Base-by-base conservation (phyloP, 768 basidiomycete species). In the Hygrocybe coccinea region DNA sequence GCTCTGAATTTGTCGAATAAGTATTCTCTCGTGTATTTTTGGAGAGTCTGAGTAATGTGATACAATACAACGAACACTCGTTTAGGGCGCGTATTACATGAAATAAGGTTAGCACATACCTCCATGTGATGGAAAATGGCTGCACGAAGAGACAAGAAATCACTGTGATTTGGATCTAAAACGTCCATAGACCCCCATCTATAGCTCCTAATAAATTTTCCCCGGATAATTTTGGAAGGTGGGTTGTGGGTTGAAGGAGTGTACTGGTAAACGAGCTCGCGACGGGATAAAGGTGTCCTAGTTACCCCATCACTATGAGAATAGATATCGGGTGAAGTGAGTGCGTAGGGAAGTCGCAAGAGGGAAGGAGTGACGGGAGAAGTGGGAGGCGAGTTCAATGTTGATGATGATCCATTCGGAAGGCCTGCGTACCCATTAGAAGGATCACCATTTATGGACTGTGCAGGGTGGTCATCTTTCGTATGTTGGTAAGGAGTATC, bases 101-200 rank as follows among this genome's bases (percentile, higher is more conserved):
- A 60, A 53, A 51, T 45, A 60, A 55, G 33, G 56, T 53, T 54
- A 54, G 49, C 57, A 66, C 79, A 68, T 74, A 92, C 91, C 80
- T 88, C 83, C 86, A 93, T 89, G 68, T 91, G 89, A 66, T 89
- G 89, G 66, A 93, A 86, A 59, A 95, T 82, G 47, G 89, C 89
- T 29, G 79, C 78, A 55, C 89, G 83, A 55, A 95, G 79, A 37
- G 82, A 69, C 34, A 85, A 63, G 69, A 95, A 94, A 70, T 95
- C 93, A 64, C 84, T 86, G 63, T 95, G 91, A 37, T 69, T 78
- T 17, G 81, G 78, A 69, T 94, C 87, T 62, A 92, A 74, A 45
- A 90, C 86, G 66, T 92, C 87, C 62, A 94, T 76, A 60, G 73
- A 78, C 24, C 92, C 92, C 92, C 92, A 95, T 46, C 90, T 82